These are phyloP conservation scores for Amoeboradix gromovi DNA, from an alignment of 371 early-diverging fungal species.

Conservation along the genomic window DNA sequence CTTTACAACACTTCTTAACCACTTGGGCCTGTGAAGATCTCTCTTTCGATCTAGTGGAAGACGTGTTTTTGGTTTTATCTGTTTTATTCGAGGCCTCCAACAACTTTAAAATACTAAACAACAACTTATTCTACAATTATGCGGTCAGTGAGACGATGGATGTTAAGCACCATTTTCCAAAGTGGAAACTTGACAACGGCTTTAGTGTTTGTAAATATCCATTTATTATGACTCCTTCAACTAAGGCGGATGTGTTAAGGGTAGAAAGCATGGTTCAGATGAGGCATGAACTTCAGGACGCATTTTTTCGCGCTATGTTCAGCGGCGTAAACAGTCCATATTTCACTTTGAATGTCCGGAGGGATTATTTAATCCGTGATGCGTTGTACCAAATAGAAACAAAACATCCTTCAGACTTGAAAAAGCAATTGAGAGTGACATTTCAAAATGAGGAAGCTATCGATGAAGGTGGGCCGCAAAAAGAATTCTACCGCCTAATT, in stretches of 20 bases:
- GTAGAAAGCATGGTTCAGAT: conserved; percentile 31
- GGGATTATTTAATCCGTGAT: conserved; percentile 55
- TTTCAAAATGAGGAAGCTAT: conserved; percentile 48
- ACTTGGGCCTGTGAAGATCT: not conserved
- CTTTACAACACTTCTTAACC: not conserved
- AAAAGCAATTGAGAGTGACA: conserved; percentile 53
- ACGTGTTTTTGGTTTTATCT: not conserved
- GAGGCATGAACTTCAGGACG: conserved; percentile 19
- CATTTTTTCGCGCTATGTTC: conserved; percentile 59
- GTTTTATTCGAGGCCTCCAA: not conserved
- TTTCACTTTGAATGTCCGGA: conserved; percentile 40
- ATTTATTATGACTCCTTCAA: conserved; percentile 47
- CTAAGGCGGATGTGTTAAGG: conserved; percentile 58
- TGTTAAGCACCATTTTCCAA: not conserved
- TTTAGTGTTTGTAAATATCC: conserved; percentile 22
- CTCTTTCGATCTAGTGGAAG: not conserved
- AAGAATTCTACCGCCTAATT: conserved; percentile 39
- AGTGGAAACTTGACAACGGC: not conserved
- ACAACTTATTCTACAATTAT: not conserved
- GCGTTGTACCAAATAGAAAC: conserved; percentile 26
- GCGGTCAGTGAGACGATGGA: not conserved
- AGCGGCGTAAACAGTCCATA: conserved; percentile 50
- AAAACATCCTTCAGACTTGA: conserved; percentile 31
- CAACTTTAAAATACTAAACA: not conserved
- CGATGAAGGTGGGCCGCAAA: conserved; percentile 51